phyloP scores from a whole-genome alignment of 2,329 filamentous ascomycete genomes.

The Curvularia lunata region DNA sequence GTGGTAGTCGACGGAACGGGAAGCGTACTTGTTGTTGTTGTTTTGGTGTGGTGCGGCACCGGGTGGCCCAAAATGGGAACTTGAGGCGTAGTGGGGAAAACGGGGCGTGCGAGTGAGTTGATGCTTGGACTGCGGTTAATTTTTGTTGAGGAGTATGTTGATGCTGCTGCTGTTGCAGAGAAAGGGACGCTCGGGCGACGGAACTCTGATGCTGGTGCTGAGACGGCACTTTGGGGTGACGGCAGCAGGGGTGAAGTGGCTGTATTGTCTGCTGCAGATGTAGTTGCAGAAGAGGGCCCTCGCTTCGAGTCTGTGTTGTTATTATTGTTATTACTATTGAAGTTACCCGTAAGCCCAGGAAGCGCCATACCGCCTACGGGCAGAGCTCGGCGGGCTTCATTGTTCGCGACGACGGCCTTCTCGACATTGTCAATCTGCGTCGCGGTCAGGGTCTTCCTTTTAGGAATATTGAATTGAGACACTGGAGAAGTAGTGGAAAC shows the following conservation, averaged over 20 bases:
- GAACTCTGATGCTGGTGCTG: conserved; percentile 28
- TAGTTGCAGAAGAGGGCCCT: conserved; percentile 4
- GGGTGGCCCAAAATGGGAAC: conserved; percentile 36
- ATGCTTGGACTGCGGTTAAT: conserved; percentile 42
- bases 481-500: conserved; percentile 32
- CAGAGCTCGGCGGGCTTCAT: conserved; percentile 20
- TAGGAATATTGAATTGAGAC: conserved; percentile 50
- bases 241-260: conserved; percentile 21
- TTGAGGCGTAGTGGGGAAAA: conserved; percentile 34
- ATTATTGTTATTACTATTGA: conserved; percentile 9
- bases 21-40: conserved; percentile 33
- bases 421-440: conserved; percentile 51
- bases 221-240: conserved; percentile 25
- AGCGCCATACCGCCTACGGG: conserved; percentile 28
- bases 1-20: conserved; percentile 29
- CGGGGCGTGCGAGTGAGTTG: conserved; percentile 47
- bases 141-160: conserved; percentile 14
- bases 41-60: conserved; percentile 35
- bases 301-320: conserved; percentile 14
- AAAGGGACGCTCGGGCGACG: conserved; percentile 43
- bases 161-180: conserved; percentile 12
- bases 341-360: conserved; percentile 25
- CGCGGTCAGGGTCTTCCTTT: conserved; percentile 54
- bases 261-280: conserved; percentile 22
- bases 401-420: conserved; percentile 29